A percentile compares a stretch with the other conserved stretches of the same genome.
phyloP scores from a whole-genome alignment of 345 rosid genomes.

The Bruguiera parviflora region DNA sequence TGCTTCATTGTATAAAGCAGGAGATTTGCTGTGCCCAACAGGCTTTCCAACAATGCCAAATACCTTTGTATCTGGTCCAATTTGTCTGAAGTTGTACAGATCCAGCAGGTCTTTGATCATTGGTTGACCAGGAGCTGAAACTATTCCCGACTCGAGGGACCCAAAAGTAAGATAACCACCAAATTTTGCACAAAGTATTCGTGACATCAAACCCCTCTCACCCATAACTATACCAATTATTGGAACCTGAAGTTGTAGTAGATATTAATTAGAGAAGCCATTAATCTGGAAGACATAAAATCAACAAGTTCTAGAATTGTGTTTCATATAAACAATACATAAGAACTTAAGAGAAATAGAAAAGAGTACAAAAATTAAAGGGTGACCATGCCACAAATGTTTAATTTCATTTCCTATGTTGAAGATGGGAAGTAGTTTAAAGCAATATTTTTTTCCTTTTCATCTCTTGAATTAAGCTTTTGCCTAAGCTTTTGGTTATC shows the following conservation, averaged over 20 bases:
- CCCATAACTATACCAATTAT: conserved; percentile 89
- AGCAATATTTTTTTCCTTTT: too few species aligned
- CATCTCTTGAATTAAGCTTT: background rate
- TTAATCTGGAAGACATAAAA: conserved; percentile 3
- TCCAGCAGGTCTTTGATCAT: conserved; percentile 66
- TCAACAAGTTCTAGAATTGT: background rate
- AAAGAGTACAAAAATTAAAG: background rate
- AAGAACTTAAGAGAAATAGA: background rate
- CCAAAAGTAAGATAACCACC: conserved; percentile 95
- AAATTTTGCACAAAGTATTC: conserved; percentile 84
- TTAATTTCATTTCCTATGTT: background rate
- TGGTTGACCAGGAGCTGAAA: conserved; percentile 97
- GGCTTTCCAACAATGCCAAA: conserved; percentile 92
- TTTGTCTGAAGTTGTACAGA: conserved; percentile 72
- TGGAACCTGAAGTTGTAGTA: conserved; percentile 59
- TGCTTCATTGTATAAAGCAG: conserved; percentile 78
- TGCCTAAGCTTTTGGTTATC: background rate
- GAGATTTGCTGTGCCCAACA: conserved; percentile 93
- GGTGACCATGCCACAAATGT: background rate
- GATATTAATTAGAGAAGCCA: background rate
- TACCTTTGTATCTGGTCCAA: conserved; percentile 85
- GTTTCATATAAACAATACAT: background rate
- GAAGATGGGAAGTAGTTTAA: background rate
- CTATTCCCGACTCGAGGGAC: conserved; percentile 69
- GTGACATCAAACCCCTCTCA: conserved; percentile 83